Evolutionary conservation across 768 basidiomycete species (phyloP).

Genomic region (Symmetrospora coprosmae): DNA sequence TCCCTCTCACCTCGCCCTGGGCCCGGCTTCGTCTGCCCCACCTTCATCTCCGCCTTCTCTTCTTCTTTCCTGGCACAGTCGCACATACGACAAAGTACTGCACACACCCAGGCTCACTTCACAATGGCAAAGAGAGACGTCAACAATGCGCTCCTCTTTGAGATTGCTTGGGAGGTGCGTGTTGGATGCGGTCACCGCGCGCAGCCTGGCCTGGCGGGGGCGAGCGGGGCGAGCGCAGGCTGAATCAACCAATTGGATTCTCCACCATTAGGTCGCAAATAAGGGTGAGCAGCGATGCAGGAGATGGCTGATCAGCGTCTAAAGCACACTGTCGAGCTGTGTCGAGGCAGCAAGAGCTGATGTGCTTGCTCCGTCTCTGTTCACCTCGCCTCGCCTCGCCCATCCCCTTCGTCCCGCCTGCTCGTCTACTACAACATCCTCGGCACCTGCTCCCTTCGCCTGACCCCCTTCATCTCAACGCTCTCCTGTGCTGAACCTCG

Average conservation of each 20-base stretch:
- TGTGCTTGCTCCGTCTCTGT: too few species aligned
- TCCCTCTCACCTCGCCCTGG: too few species aligned
- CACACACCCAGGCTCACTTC: too few species aligned
- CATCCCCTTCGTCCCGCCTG: background rate
- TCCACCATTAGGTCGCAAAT: slow-evolving; percentile 15
- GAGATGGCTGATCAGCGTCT: too few species aligned
- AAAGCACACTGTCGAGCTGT: too few species aligned
- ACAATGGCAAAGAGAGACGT: background rate
- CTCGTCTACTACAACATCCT: background rate
- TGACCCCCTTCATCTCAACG: too few species aligned
- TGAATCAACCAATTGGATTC: background rate
- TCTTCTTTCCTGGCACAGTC: too few species aligned
- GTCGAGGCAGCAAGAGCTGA: too few species aligned
- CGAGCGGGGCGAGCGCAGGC: background rate
- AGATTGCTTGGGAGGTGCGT: background rate
- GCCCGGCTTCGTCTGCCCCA: too few species aligned
- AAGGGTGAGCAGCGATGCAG: slow-evolving; percentile 17
- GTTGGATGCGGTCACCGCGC: background rate
- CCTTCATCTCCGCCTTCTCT: too few species aligned
- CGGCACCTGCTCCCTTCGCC: background rate
- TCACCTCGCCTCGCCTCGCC: background rate
- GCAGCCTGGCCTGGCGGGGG: background rate
- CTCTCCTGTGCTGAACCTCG: too few species aligned
- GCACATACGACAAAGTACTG: too few species aligned
- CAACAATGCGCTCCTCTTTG: background rate